Conservation (phyloP, 140 eudicot species). For the Flaveria floridana region DNA sequence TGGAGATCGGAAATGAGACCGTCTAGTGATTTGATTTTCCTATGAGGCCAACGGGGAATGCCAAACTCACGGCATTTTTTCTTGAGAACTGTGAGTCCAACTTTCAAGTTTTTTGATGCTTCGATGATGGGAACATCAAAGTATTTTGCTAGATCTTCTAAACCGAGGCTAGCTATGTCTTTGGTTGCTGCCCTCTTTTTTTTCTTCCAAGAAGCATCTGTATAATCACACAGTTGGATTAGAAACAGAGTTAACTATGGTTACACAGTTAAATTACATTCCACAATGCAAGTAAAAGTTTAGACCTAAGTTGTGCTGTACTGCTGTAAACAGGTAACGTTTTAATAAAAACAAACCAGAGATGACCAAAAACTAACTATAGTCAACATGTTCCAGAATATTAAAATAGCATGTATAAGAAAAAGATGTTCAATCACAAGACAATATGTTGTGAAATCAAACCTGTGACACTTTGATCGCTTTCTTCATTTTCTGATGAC, state of each 20-base stretch:
- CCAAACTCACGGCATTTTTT: slow-evolving; percentile 64
- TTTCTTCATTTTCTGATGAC: slow-evolving; percentile 39
- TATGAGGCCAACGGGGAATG: slow-evolving; percentile 70
- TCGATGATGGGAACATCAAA: slow-evolving; percentile 51
- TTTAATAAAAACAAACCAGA: not conserved
- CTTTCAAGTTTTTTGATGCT: slow-evolving; percentile 49
- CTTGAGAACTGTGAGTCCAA: slow-evolving; percentile 59
- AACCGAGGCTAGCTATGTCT: slow-evolving; percentile 47
- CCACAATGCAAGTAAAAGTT: too few species aligned
- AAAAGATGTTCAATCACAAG: slow-evolving; percentile 6
- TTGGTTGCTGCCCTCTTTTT: slow-evolving; percentile 47
- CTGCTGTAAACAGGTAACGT: too few species aligned
- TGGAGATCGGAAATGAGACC: slow-evolving; percentile 57
- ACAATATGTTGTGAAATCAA: slow-evolving; percentile 12
- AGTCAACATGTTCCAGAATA: not conserved
- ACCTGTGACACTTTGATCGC: slow-evolving; percentile 46
- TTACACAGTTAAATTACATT: not conserved
- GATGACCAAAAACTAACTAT: not conserved
- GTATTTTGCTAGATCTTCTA: slow-evolving; percentile 52
- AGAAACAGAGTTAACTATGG: slow-evolving; percentile 24
- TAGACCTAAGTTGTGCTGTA: too few species aligned
- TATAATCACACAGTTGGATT: not conserved
- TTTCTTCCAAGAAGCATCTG: slow-evolving; percentile 46
- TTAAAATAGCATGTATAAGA: not conserved
- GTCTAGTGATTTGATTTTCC: slow-evolving; percentile 62